Evolutionary conservation across 257 asterid species (phyloP).

Genomic region (Ajuga chamaepitys): DNA sequence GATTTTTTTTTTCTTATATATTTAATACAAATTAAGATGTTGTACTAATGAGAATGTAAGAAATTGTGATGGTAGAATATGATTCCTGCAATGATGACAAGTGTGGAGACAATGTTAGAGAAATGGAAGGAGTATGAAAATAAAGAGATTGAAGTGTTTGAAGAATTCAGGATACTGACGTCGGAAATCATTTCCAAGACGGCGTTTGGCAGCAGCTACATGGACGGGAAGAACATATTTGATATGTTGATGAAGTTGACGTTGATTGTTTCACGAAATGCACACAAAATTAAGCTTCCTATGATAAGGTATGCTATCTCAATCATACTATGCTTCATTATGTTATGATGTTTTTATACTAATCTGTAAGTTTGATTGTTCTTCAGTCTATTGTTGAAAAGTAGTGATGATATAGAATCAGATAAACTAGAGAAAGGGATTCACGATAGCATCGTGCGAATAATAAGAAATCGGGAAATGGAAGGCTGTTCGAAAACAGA

Average conservation of each 20-base stretch:
- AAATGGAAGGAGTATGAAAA: conserved; percentile 39
- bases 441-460: conserved; percentile 26
- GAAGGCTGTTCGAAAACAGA: conserved; percentile 12
- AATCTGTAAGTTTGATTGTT: not conserved
- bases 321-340: no score
- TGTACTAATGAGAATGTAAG: not conserved
- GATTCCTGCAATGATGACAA: conserved; percentile 45
- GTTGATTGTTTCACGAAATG: conserved; percentile 32
- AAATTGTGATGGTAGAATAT: conserved; percentile 26
- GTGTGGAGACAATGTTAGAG: conserved; percentile 47
- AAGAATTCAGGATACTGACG: conserved; percentile 45
- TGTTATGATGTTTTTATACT: no score
- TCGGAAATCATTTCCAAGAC: conserved; percentile 61
- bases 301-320: conserved; percentile 24
- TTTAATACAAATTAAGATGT: not conserved
- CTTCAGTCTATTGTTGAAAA: conserved; percentile 33
- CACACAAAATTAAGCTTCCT: conserved; percentile 35
- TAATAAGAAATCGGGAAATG: conserved; percentile 30
- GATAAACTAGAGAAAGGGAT: conserved; percentile 54
- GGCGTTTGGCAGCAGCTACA: conserved; percentile 64
- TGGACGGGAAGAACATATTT: conserved; percentile 58
- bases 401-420: conserved; percentile 43
- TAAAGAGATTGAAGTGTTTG: conserved; percentile 50
- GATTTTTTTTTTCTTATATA: not conserved
- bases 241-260: conserved; percentile 48